phyloP scores from a whole-genome alignment of 1,284 basidiomycete genomes.

The Xerocomus amazonicus region DNA sequence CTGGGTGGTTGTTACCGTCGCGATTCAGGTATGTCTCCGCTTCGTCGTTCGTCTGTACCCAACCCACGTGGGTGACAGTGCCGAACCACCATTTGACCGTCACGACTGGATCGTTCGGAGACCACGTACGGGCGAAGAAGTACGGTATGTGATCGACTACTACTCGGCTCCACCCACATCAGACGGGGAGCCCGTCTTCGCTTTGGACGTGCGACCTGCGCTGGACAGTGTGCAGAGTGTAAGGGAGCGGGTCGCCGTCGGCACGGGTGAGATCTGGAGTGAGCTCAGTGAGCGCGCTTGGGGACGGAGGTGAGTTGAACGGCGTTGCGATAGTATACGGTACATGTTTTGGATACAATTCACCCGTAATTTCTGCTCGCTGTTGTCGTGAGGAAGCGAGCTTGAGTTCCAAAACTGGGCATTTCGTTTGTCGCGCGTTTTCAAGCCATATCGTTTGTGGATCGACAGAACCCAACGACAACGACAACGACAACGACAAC shows the following conservation, averaged over 20 bases:
- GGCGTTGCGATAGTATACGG: conserved; percentile 9
- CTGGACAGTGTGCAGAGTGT: conserved; percentile 76
- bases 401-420: conserved; percentile 24
- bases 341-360: conserved; percentile 1
- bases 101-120: conserved; percentile 97
- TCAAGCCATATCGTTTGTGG: conserved; percentile 4
- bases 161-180: conserved; percentile 84
- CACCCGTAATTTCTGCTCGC: conserved; percentile 2
- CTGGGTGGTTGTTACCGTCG: conserved; percentile 85
- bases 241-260: conserved; percentile 66
- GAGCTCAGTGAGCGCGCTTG: conserved; percentile 32
- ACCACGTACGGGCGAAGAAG: conserved; percentile 65
- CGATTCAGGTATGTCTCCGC: conserved; percentile 73
- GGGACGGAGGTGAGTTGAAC: conserved; percentile 16
- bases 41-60: neutral
- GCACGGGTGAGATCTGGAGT: conserved; percentile 70
- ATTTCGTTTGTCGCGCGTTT: conserved; percentile 17
- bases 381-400: conserved; percentile 8
- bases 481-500: conserved; percentile 12
- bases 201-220: conserved; percentile 88
- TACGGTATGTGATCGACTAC: conserved; percentile 96
- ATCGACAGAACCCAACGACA: conserved; percentile 7
- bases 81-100: conserved; percentile 94
- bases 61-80: conserved; percentile 42
- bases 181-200: conserved; percentile 88